Conservation (phyloP, 139 green algal genomes). For the Deuterostichococcus epilithicus region DNA sequence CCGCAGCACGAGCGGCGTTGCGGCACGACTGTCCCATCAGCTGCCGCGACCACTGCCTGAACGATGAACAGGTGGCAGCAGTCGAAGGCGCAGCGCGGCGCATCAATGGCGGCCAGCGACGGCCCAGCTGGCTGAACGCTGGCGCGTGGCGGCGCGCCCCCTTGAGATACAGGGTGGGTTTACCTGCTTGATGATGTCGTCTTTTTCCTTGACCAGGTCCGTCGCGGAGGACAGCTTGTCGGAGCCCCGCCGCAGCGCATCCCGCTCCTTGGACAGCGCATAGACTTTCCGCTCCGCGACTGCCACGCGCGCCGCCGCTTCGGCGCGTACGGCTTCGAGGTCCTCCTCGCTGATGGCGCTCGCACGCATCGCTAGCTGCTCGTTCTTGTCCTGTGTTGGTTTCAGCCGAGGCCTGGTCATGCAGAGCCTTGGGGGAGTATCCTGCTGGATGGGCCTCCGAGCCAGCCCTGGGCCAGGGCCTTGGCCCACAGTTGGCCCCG, state of each 20-base stretch:
- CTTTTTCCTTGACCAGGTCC: conserved; percentile 85
- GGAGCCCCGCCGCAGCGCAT: conserved; percentile 70
- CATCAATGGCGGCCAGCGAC: neutral
- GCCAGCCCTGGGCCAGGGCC: no score
- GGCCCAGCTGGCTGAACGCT: neutral
- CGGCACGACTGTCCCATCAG: neutral
- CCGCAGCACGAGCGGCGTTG: neutral
- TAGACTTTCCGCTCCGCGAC: conserved; percentile 64
- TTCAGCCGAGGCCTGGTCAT: neutral
- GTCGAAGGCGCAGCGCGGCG: neutral
- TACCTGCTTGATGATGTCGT: conserved; percentile 85
- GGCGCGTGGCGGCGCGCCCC: conserved; percentile 24
- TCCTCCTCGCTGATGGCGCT: conserved; percentile 50
- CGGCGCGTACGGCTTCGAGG: conserved; percentile 38
- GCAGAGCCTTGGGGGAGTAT: neutral
- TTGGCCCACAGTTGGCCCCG: neutral
- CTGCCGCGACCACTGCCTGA: neutral
- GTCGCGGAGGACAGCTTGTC: conserved; percentile 61
- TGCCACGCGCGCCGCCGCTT: conserved; percentile 56
- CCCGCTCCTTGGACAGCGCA: conserved; percentile 88
- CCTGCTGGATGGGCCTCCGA: neutral
- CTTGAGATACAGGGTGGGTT: neutral
- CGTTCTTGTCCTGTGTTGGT: conserved; percentile 56
- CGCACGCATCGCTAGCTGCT: conserved; percentile 61
- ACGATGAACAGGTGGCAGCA: neutral